phyloP scores from a whole-genome alignment of 768 basidiomycete species.

The Tulasnella sp. region DNA sequence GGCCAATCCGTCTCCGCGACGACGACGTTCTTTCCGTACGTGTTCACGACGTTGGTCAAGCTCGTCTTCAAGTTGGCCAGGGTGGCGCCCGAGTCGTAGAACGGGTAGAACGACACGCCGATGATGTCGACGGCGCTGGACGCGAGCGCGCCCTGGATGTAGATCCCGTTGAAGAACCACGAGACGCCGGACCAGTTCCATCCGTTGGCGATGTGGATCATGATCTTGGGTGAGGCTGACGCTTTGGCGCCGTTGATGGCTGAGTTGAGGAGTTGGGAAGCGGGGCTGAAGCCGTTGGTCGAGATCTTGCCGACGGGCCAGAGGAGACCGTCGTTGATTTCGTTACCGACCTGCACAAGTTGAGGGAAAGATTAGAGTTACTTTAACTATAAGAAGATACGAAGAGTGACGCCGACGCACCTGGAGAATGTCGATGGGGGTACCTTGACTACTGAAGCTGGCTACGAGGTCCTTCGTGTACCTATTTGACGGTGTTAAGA shows the following conservation, averaged over 20 bases:
- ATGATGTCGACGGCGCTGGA: conserved; percentile 57
- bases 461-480: conserved; percentile 59
- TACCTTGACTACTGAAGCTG: conserved; percentile 58
- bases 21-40: conserved; percentile 58
- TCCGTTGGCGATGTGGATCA: conserved; percentile 66
- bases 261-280: conserved; percentile 64
- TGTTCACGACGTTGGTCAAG: conserved; percentile 55
- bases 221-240: conserved; percentile 45
- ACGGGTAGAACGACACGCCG: conserved; percentile 60
- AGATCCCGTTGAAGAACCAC: conserved; percentile 58
- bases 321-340: conserved; percentile 66
- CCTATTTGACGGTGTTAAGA: conserved; percentile 41
- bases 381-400: not conserved
- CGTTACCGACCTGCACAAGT: conserved; percentile 64
- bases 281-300: conserved; percentile 50
- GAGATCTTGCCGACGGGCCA: conserved; percentile 60
- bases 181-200: conserved; percentile 55
- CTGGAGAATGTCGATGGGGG: conserved; percentile 54
- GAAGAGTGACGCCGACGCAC: not conserved
- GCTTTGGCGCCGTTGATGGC: conserved; percentile 49
- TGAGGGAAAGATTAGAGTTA: conserved; percentile 46
- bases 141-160: conserved; percentile 56
- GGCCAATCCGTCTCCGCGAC: conserved; percentile 71
- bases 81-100: conserved; percentile 49
- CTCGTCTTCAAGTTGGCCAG: conserved; percentile 54